These are phyloP conservation scores for Fusarium sp. DNA, from an alignment of 2,329 filamentous ascomycete species.

Conservation along the genomic window DNA sequence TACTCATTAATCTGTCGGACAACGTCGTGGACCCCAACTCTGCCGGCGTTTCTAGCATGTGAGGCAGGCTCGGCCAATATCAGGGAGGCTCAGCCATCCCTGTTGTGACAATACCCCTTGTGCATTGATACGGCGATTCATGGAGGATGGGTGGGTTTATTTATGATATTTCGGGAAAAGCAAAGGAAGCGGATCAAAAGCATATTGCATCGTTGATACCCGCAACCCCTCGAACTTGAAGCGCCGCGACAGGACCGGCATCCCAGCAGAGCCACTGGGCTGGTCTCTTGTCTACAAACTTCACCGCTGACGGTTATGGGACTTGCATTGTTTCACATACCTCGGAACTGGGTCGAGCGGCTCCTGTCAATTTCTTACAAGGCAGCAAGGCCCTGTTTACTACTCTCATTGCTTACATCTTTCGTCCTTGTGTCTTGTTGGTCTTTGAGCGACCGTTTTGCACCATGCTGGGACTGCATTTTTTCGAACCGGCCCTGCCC, in stretches of 20 bases:
- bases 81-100: constrained; percentile 19
- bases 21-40: constrained; percentile 69
- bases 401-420: constrained; percentile 24
- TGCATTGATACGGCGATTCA: constrained; percentile 45
- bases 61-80: constrained; percentile 30
- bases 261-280: constrained; percentile 24
- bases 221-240: constrained; percentile 41
- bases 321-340: constrained; percentile 43
- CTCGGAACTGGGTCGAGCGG: constrained; percentile 32
- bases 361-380: constrained; percentile 20
- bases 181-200: constrained; percentile 45
- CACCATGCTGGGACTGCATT: constrained; percentile 10
- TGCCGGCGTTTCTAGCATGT: constrained; percentile 50
- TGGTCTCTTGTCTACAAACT: constrained; percentile 24
- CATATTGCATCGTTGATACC: constrained; percentile 48
- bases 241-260: constrained; percentile 19
- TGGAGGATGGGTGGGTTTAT: constrained; percentile 41
- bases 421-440: constrained; percentile 13
- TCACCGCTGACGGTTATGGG: constrained; percentile 38
- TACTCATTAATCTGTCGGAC: constrained; percentile 95
- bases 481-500: constrained; percentile 18
- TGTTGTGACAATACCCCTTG: constrained; percentile 43
- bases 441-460: constrained; percentile 11
- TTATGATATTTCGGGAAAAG: constrained; percentile 46
- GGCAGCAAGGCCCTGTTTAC: constrained; percentile 23